Conservation (phyloP, 1,284 basidiomycete species). For the Ceratobasidium sp. region DNA sequence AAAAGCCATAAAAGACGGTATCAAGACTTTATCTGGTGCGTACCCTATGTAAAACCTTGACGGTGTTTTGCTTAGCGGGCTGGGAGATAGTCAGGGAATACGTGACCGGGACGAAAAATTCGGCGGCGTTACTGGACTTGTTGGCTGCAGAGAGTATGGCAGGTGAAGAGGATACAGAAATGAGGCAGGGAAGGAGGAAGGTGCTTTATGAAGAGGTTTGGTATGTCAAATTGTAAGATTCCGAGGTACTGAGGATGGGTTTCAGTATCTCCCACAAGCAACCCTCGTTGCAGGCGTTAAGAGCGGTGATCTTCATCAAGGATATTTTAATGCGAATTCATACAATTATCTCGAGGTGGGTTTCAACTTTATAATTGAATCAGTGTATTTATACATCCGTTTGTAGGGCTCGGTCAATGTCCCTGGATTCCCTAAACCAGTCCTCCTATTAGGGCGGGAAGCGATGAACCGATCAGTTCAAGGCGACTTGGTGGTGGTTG, state of each 20-base stretch:
- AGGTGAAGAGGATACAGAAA: constrained; percentile 61
- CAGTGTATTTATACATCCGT: constrained; percentile 1
- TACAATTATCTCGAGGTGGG: constrained; percentile 93
- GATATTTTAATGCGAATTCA: constrained; percentile 92
- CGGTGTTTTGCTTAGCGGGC: too few species aligned
- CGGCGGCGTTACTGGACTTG: constrained; percentile 75
- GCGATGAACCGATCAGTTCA: constrained; percentile 96
- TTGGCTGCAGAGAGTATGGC: constrained; percentile 66
- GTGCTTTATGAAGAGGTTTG: constrained; percentile 81
- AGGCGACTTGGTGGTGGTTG: constrained; percentile 91
- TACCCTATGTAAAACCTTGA: constrained; percentile 3
- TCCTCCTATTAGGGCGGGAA: constrained; percentile 86
- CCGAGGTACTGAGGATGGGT: constrained; percentile 5
- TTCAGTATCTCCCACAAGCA: constrained; percentile 80
- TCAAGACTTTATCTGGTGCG: constrained; percentile 69
- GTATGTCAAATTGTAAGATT: too few species aligned
- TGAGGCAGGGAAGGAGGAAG: constrained; percentile 61
- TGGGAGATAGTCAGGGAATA: constrained; percentile 73
- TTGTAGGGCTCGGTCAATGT: constrained; percentile 84
- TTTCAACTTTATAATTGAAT: constrained; percentile 13
- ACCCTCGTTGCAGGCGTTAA: constrained; percentile 84
- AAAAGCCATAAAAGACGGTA: constrained; percentile 71
- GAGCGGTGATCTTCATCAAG: constrained; percentile 82
- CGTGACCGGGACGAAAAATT: constrained; percentile 71
- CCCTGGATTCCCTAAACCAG: constrained; percentile 72